Evolutionary conservation across 2,329 filamentous ascomycete genomes (phyloP), one percentile per base, ranked within the genome.

Genomic region (Fusarium sp.): DNA sequence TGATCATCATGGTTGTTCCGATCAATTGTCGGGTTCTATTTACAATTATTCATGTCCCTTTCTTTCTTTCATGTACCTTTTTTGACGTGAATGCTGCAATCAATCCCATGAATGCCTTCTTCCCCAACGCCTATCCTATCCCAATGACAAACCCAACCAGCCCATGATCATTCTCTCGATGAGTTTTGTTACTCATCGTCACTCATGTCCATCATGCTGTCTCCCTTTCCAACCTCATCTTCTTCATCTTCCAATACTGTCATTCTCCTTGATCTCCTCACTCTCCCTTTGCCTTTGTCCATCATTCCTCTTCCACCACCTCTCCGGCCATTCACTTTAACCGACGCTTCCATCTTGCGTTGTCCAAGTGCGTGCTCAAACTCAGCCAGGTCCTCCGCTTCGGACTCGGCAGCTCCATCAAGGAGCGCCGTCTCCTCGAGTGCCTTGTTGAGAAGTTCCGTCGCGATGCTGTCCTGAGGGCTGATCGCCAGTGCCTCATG

Each of bases 401-500:
- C 82, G 1, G 83, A 84, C 31, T 81, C 81, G 4, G 83, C 83
- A 7, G 83, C 79, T 2, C 78, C 80, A 50, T 82, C 82, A 20
- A 81, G 69, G 14, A 81, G 73, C 3, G 85, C 84, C 38, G 89
- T 86, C 77, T 91, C 88, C 27, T 88, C 86, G 1, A 93, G 81
- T 4, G 92, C 91, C 76, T 90, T 90, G 73, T 88, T 89, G 31
- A 96, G 81, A 54, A 96, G 80, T 76, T 96, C 92, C 0, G 91
- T 93, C 2, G 92, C 91, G 69, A 94, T 90, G 5, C 91, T 89
- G 75, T 96, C 92, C 79, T 96, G 92, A 0, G 92, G 91, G 33
- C 87, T 86, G 20, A 95, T 89, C 0, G 92, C 91, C 14, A 96
- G 84, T 1, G 92, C 92, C 78, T 97, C 92, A 73, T 98, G 96